Percentiles rank a stretch among this genome's conserved stretches.
phyloP scores from a whole-genome alignment of 495 filamentous ascomycete species.

The Viridothelium virens region DNA sequence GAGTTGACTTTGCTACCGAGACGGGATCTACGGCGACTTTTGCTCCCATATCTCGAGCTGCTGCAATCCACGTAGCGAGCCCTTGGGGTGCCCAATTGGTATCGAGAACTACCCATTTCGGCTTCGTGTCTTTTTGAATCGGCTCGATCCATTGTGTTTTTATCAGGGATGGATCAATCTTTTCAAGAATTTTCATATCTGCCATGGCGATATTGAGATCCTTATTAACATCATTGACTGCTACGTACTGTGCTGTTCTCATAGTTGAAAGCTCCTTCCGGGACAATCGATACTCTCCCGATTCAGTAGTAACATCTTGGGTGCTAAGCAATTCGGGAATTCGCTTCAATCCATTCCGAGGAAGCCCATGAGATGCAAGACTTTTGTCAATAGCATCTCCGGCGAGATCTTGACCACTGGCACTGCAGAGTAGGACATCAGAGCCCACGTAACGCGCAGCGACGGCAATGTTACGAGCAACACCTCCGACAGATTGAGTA shows the following conservation, averaged over 20 bases:
- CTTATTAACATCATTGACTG: constrained; percentile 75
- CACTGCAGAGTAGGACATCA: constrained; percentile 60
- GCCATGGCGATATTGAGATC: constrained; percentile 83
- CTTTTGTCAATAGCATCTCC: constrained; percentile 60
- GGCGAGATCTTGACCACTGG: constrained; percentile 67
- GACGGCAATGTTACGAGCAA: constrained; percentile 84
- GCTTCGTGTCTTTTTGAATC: constrained; percentile 36
- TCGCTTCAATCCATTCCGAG: constrained; percentile 51
- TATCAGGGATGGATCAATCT: constrained; percentile 29
- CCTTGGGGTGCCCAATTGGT: constrained; percentile 66
- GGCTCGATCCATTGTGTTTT: not conserved
- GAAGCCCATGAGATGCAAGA: constrained; percentile 55
- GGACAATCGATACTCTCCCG: not conserved
- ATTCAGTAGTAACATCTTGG: not conserved
- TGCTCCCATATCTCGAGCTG: constrained; percentile 47
- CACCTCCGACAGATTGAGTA: constrained; percentile 78
- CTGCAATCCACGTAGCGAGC: constrained; percentile 53
- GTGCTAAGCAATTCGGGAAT: not conserved
- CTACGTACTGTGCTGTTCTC: constrained; percentile 82
- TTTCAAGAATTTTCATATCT: constrained; percentile 81
- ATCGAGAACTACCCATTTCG: constrained; percentile 71
- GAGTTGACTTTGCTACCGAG: constrained; percentile 63
- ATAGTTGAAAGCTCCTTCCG: constrained; percentile 25
- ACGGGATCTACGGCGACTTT: constrained; percentile 88
- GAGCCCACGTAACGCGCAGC: constrained; percentile 59